Evolutionary conservation across 176 grass and related monocot genomes (phyloP).

Genomic region (Phoenix dactylifera): DNA sequence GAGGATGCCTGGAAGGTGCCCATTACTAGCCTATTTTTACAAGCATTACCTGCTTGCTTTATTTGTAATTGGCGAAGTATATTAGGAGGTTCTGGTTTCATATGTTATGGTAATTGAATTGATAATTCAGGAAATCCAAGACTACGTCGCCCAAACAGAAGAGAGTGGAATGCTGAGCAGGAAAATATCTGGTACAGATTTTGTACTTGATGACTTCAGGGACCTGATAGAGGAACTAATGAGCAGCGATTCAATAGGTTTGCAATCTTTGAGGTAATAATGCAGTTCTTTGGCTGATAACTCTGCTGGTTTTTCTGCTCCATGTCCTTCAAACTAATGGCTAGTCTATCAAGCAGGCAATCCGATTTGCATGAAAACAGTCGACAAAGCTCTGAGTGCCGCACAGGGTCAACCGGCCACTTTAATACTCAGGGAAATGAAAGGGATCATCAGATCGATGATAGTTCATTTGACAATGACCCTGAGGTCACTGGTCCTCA

Average conservation of each 20-base stretch:
- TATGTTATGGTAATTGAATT: slow-evolving; percentile 6
- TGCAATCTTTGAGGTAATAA: slow-evolving; percentile 39
- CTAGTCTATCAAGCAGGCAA: slow-evolving; percentile 24
- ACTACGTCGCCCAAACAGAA: slow-evolving; percentile 70
- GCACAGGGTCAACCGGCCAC: slow-evolving; percentile 20
- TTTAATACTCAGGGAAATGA: slow-evolving; percentile 1
- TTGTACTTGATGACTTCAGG: slow-evolving; percentile 61
- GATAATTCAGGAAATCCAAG: slow-evolving; percentile 54
- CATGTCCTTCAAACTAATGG: slow-evolving; percentile 12
- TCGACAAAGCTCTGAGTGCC: slow-evolving; percentile 16
- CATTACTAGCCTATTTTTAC: background rate
- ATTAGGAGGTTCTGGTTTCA: slow-evolving; percentile 1
- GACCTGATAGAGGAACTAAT: slow-evolving; percentile 82
- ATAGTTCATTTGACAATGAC: slow-evolving; percentile 16
- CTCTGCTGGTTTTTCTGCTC: slow-evolving; percentile 16
- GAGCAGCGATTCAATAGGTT: slow-evolving; percentile 40
- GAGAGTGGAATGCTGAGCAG: slow-evolving; percentile 38
- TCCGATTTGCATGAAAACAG: slow-evolving; percentile 15
- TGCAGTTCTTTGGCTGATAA: slow-evolving; percentile 4
- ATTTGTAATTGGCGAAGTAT: background rate
- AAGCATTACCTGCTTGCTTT: no score
- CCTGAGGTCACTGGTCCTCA: slow-evolving; percentile 16
- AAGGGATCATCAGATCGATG: slow-evolving; percentile 15
- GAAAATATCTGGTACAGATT: slow-evolving; percentile 53
- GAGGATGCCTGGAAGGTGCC: slow-evolving; percentile 94